Evolutionary conservation across 2,329 filamentous ascomycete species (phyloP).

Genomic region (Atkinsonella texensis): DNA sequence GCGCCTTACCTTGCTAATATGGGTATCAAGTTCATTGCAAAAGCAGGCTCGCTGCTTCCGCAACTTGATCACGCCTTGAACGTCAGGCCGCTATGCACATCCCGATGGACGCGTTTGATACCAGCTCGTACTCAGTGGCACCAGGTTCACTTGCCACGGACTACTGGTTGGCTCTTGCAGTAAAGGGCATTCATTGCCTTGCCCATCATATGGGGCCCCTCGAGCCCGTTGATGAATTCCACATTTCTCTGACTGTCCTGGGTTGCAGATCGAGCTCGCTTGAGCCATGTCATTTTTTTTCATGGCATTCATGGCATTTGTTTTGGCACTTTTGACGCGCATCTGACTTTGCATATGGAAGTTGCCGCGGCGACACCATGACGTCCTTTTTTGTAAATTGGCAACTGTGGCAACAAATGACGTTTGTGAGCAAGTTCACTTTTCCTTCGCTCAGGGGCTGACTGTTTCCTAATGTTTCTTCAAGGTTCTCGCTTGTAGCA

Average conservation of each 20-base stretch:
- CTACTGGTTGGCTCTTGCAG: conserved; percentile 7
- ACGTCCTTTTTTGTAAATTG: conserved; percentile 53
- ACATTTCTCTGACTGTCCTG: background rate
- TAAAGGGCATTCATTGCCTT: background rate
- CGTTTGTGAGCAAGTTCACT: conserved; percentile 52
- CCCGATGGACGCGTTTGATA: background rate
- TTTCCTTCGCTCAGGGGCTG: too few species aligned
- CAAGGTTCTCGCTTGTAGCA: conserved; percentile 61
- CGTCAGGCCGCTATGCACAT: background rate
- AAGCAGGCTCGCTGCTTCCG: conserved; percentile 2
- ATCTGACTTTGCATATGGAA: conserved; percentile 2
- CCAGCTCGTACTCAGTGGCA: background rate
- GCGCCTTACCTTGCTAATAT: background rate
- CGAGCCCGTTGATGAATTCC: background rate
- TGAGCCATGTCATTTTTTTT: conserved; percentile 2
- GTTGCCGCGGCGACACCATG: conserved; percentile 14
- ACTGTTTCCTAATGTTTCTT: background rate
- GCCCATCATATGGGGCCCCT: background rate
- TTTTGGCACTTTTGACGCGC: background rate
- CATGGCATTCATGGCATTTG: background rate
- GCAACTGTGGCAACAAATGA: conserved; percentile 82
- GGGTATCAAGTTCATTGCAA: background rate
- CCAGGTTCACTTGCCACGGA: conserved; percentile 1
- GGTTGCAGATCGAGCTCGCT: background rate
- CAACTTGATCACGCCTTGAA: background rate